Conservation (phyloP, 1,284 basidiomycete genomes). For the Lentinula novae-zelandiae region DNA sequence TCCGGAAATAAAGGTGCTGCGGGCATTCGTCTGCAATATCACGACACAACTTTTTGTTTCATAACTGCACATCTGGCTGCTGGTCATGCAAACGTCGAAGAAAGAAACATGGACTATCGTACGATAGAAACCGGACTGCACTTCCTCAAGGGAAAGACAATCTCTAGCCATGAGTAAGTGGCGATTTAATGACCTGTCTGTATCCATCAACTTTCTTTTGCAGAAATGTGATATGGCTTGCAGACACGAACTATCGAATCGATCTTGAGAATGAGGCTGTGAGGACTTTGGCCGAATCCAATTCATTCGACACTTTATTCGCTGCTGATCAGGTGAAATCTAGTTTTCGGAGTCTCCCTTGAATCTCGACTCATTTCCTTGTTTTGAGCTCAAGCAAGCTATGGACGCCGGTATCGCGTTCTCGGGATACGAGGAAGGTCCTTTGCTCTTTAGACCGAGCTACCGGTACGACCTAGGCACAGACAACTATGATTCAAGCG, state of each 20-base stretch:
- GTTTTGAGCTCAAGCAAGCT: constrained; percentile 58
- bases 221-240: constrained; percentile 90
- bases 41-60: constrained; percentile 92
- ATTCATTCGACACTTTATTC: constrained; percentile 72
- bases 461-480: constrained; percentile 85
- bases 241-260: constrained; percentile 95
- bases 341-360: constrained; percentile 2
- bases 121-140: constrained; percentile 84
- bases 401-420: constrained; percentile 77
- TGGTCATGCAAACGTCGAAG: constrained; percentile 85
- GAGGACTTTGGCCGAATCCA: constrained; percentile 55
- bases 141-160: constrained; percentile 87
- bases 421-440: constrained; percentile 83
- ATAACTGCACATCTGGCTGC: constrained; percentile 95
- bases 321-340: constrained; percentile 78
- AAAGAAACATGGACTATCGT: constrained; percentile 90
- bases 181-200: neutral
- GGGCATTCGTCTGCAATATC: constrained; percentile 87
- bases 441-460: constrained; percentile 84
- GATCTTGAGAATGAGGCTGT: constrained; percentile 82
- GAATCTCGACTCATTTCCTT: neutral
- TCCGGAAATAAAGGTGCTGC: constrained; percentile 97
- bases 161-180: constrained; percentile 85
- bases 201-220: neutral
- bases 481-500: constrained; percentile 90